phyloP scores from a whole-genome alignment of 169 alveolate genomes.

The Plasmodium knowlesi region DNA sequence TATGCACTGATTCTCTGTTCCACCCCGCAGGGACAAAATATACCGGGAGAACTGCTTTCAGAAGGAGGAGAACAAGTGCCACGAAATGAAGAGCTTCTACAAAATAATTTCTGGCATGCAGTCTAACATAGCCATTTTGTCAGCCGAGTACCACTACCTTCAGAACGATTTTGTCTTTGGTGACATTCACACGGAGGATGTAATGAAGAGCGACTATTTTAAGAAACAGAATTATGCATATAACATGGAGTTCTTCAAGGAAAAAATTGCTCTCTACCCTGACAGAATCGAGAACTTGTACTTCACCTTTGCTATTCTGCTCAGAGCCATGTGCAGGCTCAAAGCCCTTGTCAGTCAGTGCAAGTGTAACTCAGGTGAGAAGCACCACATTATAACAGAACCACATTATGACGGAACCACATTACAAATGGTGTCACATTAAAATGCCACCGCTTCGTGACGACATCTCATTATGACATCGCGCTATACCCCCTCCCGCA shows the following conservation, averaged over 20 bases:
- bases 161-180: slow-evolving; percentile 68
- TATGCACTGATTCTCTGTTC: too few relatives aligned
- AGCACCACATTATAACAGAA: too few relatives aligned
- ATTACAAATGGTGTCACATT: background rate
- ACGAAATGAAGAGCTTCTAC: slow-evolving; percentile 82
- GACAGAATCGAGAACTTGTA: slow-evolving; percentile 90
- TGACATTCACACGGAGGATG: slow-evolving; percentile 7
- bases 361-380: slow-evolving; percentile 84
- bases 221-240: slow-evolving; percentile 78
- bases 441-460: background rate
- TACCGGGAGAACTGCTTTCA: slow-evolving; percentile 61
- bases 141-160: slow-evolving; percentile 85
- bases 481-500: too few relatives aligned
- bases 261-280: slow-evolving; percentile 87
- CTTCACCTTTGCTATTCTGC: slow-evolving; percentile 88
- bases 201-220: slow-evolving; percentile 75
- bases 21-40: slow-evolving; percentile 25
- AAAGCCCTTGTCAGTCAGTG: slow-evolving; percentile 83
- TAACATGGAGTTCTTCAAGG: slow-evolving; percentile 83
- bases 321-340: slow-evolving; percentile 88
- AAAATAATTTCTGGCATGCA: slow-evolving; percentile 90
- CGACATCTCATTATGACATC: too few relatives aligned
- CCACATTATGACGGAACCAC: too few relatives aligned
- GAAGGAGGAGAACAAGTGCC: slow-evolving; percentile 76
- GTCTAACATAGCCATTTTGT: slow-evolving; percentile 86